Base-by-base conservation (phyloP, 2,329 filamentous ascomycete genomes). In the Ascochyta lentis region DNA sequence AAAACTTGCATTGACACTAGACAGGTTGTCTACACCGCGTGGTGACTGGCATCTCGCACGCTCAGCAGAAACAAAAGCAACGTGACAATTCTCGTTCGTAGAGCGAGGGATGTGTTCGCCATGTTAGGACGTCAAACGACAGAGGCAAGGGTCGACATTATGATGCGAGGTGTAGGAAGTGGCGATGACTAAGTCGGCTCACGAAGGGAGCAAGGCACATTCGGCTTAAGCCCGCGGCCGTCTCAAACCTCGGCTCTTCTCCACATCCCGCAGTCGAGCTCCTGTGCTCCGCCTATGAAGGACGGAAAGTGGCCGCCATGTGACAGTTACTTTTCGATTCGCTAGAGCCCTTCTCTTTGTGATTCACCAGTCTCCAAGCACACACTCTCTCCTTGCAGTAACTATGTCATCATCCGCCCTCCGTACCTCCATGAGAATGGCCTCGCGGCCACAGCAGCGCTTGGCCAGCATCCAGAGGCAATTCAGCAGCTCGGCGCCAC, bases 381-480 rank as follows among this genome's bases (percentile, higher is more conserved):
- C 16, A 19, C 19, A 33, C 35, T 12, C 16, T 16, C n/a, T 59
- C 6, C 13, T 16, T 40, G 26, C 29, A 27, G 42, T 16, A 60
- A 54, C 45, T 59, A 75, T 75, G 72, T 71, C 72, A 29, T 66
- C 66, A 8, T 61, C 68, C 24, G 67, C 67, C 19, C 55, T 75
- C 27, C 73, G 71, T 50, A 66, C 68, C 54, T 71, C 70, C 10
- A 50, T 71, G 46, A 73, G 58, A 59, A 73, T 74, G 70, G 71
- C 70, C 9, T 73, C 72, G 22, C 67, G 70, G 50, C 70, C 73
- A 15, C 73, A 74, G 54, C 72, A 74, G 48, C 70, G 73, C 27
- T 60, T 76, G 35, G 72, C 73, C 26, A 69, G 67, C 58, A 68
- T 75, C 26, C 73, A 75, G 52, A 63, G 73, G 38, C 74, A 75